Evolutionary conservation across 495 filamentous ascomycete species (phyloP).

Genomic region (Aeminium ludgeri): DNA sequence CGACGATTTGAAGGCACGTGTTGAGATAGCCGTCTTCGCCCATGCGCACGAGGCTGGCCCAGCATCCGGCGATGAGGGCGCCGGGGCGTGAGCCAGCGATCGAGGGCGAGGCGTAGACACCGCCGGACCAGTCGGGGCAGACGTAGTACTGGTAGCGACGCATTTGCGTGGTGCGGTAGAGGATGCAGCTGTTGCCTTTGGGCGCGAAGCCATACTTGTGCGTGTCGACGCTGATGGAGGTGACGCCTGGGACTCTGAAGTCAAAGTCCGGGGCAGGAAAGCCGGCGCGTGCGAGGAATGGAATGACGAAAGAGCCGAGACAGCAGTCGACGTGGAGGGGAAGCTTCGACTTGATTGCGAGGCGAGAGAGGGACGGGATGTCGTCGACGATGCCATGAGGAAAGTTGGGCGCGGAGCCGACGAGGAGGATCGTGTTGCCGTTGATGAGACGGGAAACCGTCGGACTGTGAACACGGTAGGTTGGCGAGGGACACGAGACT

Average conservation of each 20-base stretch:
- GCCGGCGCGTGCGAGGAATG: constrained; percentile 78
- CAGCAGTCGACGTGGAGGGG: constrained; percentile 97
- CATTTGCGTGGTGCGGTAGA: constrained; percentile 68
- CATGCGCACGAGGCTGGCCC: constrained; percentile 73
- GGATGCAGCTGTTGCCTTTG: constrained; percentile 81
- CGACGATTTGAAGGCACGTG: constrained; percentile 74
- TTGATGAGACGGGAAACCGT: constrained; percentile 76
- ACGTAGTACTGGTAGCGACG: constrained; percentile 90
- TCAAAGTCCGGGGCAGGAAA: constrained; percentile 80
- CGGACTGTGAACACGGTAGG: constrained; percentile 64
- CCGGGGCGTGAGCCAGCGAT: constrained; percentile 86
- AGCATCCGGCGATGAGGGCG: constrained; percentile 84
- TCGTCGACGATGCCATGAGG: constrained; percentile 97
- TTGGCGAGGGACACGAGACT: constrained; percentile 73
- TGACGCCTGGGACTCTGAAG: constrained; percentile 86
- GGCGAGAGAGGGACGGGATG: constrained; percentile 66
- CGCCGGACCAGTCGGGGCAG: constrained; percentile 84
- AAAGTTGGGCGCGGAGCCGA: constrained; percentile 92
- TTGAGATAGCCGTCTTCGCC: constrained; percentile 82
- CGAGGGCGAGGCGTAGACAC: constrained; percentile 83
- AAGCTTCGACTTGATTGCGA: constrained; percentile 60
- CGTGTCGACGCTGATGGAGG: constrained; percentile 87
- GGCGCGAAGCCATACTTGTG: constrained; percentile 99
- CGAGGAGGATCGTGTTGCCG: constrained; percentile 87
- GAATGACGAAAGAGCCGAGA: constrained; percentile 83